phyloP scores from a whole-genome alignment of 306 rosid species.

The Coriaria nepalensis region DNA sequence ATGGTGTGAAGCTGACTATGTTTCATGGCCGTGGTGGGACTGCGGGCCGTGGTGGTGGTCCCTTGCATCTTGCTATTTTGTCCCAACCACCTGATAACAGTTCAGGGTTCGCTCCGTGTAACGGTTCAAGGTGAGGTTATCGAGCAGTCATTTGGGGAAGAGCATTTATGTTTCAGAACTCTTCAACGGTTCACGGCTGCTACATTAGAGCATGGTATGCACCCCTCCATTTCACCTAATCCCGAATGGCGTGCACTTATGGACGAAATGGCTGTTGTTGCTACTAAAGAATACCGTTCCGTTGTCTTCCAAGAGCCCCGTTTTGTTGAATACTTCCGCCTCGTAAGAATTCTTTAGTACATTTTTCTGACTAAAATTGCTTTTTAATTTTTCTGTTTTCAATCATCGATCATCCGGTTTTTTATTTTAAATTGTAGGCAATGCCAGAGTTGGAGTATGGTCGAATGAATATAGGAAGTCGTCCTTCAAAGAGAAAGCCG shows the following conservation, averaged over 20 bases:
- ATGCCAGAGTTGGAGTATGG: constrained; percentile 98
- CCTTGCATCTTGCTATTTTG: constrained; percentile 94
- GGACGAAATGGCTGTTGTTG: constrained; percentile 87
- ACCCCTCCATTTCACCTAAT: constrained; percentile 59
- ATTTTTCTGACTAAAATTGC: background rate
- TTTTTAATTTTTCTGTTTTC: background rate
- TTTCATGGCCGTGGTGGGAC: constrained; percentile 99
- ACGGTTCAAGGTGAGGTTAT: constrained; percentile 98
- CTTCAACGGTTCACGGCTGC: constrained; percentile 96
- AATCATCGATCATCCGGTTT: background rate
- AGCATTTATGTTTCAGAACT: constrained; percentile 84
- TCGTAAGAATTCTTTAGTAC: constrained; percentile 37
- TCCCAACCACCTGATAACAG: constrained; percentile 93
- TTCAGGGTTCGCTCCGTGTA: constrained; percentile 95
- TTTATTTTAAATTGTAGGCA: constrained; percentile 37
- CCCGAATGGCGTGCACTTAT: constrained; percentile 88
- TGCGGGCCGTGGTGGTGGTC: constrained; percentile 98
- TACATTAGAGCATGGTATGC: constrained; percentile 89
- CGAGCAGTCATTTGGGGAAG: constrained; percentile 90
- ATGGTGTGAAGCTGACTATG: constrained; percentile 87
- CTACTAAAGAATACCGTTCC: constrained; percentile 84
- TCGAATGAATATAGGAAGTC: constrained; percentile 92
- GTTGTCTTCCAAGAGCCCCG: constrained; percentile 86
- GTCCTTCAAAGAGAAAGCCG: constrained; percentile 95
- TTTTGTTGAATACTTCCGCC: constrained; percentile 91